Evolutionary conservation across 768 basidiomycete genomes (phyloP), one percentile per base, ranked within the genome.

Genomic region (Auricularia heimuer): DNA sequence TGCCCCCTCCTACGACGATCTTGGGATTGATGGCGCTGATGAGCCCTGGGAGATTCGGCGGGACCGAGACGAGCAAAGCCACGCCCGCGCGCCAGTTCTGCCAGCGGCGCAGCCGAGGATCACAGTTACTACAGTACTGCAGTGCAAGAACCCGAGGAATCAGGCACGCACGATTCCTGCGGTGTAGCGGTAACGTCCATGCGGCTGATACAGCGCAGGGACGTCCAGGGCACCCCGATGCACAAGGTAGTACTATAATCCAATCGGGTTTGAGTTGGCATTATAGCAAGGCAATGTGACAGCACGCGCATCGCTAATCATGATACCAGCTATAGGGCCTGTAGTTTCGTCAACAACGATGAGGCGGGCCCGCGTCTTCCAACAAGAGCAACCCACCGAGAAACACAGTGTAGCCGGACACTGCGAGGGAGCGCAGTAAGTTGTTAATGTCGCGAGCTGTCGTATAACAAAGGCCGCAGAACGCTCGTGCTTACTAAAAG

Each of bases 331-430:
- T 68, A 96, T 88, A 1, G 93, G 93, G 0, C 90, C 39, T 42
- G 39, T 14, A 14, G 39, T 42, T 42, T 42, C 39, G 39, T 42
- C 39, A 42, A 42, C 39, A 42, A 1, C 39, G 39, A 7, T 7
- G 39, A 7, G 8, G 39, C 39, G 39, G 29, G 29, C 29, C 29
- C 29, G 8, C 39, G 39, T 8, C 39, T 7, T 14, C 39, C 39
- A 42, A 10, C 11, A 8, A 51, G 47, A 21, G 47, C 21, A 51
- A 51, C 47, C 6, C 6, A 51, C 47, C 90, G 29, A 95, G 78
- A 72, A 96, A 92, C 24, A 94, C 86, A 0, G 91, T 87, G 70
- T 93, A 94, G 2, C 90, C 91, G 33, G 81, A 82, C 86, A 92
- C 47, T 51, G 21, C 47, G 47, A 42, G 39, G 39, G 39, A 7